Evolutionary conservation across 805 yeast genomes (phyloP).

Genomic region (Metschnikowia similis): DNA sequence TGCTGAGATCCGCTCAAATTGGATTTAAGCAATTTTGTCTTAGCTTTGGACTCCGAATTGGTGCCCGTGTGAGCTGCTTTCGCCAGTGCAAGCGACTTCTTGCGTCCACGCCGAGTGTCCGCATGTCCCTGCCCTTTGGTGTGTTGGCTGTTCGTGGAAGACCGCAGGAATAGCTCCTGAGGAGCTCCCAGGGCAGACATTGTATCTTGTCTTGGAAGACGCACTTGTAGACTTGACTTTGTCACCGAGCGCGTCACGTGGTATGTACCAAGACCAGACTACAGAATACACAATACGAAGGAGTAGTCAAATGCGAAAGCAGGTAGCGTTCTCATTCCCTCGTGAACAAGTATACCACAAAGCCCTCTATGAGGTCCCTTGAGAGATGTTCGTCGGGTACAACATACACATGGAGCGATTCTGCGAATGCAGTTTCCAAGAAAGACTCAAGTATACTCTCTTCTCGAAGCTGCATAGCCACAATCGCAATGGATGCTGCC

Average conservation of each 20-base stretch:
- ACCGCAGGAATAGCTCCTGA: not conserved
- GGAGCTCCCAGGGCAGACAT: conserved; percentile 1
- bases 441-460: conserved; percentile 47
- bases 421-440: conserved; percentile 27
- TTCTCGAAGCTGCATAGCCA: conserved; percentile 51
- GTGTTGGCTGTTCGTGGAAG: not conserved
- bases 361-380: conserved; percentile 37
- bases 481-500: conserved; percentile 30
- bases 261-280: too few relatives aligned
- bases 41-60: not conserved
- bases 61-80: not conserved
- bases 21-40: not conserved
- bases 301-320: not conserved
- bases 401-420: conserved; percentile 31
- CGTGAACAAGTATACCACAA: conserved; percentile 37
- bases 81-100: conserved; percentile 1
- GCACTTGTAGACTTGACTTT: not conserved
- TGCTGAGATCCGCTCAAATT: not conserved
- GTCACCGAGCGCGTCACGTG: not conserved
- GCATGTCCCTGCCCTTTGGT: not conserved
- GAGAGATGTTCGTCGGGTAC: conserved; percentile 31
- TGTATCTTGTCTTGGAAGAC: not conserved
- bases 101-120: conserved; percentile 3
- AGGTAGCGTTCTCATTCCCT: not conserved
- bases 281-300: not conserved